Base-by-base conservation (phyloP, 352 stramenopile genomes). In the Blastocystis sp. region DNA sequence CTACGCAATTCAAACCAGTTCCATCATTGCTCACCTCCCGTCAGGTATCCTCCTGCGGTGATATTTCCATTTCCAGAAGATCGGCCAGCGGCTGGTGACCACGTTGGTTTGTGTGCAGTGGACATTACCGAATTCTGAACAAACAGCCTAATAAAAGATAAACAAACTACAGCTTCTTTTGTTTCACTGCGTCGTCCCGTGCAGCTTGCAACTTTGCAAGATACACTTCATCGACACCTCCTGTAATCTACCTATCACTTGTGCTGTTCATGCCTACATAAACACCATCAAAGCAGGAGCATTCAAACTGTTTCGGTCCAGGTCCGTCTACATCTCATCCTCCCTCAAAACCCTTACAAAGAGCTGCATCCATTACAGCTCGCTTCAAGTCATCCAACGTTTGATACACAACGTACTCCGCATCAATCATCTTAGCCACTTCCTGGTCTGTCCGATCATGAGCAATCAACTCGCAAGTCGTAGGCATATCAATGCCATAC, bases 401-500 rank as follows among this genome's bases (percentile, higher is more conserved):
- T 88, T 95, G 92, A 88, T 94, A 98, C 71, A 98, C 92, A 69
- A 98, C 93, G 93, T 94, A 97, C 90, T 98, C 95, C 89, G 93
- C 96, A 35, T 93, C 94, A 89, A 98, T 95, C 80, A 95, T 92
- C 52, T 92, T 90, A 6, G 94, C 94, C 88, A 98, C 96, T 88
- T 98, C 91, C 6, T 95, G 93, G 57, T 97, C 93, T 4, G 94
- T 94, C 66, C 94, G 92, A 89, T 96, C 93, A 89, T 97, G 96
- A 6, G 97, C 96, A 88, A 99, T 96, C 29, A 99, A 92, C 90
- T 99, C 97, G 65, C 96, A 93, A 43, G 92, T 91, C 59, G 96
- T 98, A 9, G 96, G 96, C 92, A 99, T 98, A 89, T 99, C 96
- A 89, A 99, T 98, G 54, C 97, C 97, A 90, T 99, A 99, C 39